Conservation (phyloP, 139 green algal species). For the Prasinococcaceae sp. region DNA sequence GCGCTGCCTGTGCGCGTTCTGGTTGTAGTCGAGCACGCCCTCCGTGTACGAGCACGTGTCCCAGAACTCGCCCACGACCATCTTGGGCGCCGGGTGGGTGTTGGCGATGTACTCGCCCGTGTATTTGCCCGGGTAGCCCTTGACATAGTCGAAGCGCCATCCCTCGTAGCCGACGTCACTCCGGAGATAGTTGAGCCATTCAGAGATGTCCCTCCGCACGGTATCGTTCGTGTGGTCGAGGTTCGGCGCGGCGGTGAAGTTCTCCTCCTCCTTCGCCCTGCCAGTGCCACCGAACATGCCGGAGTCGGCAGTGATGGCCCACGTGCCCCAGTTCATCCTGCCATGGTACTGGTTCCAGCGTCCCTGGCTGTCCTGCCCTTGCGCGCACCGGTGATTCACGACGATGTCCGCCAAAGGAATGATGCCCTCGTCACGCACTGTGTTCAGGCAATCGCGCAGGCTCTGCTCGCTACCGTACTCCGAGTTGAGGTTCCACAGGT, state of each 20-base stretch:
- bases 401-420: slow-evolving; percentile 88
- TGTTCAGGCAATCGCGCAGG: slow-evolving; percentile 46
- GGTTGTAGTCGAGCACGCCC: slow-evolving; percentile 86
- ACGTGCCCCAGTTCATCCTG: slow-evolving; percentile 72
- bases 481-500: slow-evolving; percentile 66
- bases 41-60: slow-evolving; percentile 47
- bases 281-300: slow-evolving; percentile 64
- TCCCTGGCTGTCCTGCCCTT: slow-evolving; percentile 48
- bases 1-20: slow-evolving; percentile 73
- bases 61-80: slow-evolving; percentile 91
- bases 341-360: slow-evolving; percentile 81
- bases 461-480: slow-evolving; percentile 58
- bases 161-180: slow-evolving; percentile 81
- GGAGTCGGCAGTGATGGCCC: slow-evolving; percentile 70
- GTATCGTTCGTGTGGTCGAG: slow-evolving; percentile 68
- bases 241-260: slow-evolving; percentile 84
- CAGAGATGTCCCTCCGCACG: slow-evolving; percentile 46
- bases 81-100: slow-evolving; percentile 49
- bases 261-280: slow-evolving; percentile 55
- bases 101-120: slow-evolving; percentile 62
- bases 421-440: slow-evolving; percentile 49
- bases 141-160: slow-evolving; percentile 91
- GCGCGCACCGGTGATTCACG: slow-evolving; percentile 85
- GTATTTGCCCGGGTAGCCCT: slow-evolving; percentile 45
- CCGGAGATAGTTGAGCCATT: slow-evolving; percentile 74